Percentiles rank a stretch among this genome's conserved stretches.
phyloP scores from a whole-genome alignment of 371 early-diverging fungal genomes.

The Mortierella sp. region DNA sequence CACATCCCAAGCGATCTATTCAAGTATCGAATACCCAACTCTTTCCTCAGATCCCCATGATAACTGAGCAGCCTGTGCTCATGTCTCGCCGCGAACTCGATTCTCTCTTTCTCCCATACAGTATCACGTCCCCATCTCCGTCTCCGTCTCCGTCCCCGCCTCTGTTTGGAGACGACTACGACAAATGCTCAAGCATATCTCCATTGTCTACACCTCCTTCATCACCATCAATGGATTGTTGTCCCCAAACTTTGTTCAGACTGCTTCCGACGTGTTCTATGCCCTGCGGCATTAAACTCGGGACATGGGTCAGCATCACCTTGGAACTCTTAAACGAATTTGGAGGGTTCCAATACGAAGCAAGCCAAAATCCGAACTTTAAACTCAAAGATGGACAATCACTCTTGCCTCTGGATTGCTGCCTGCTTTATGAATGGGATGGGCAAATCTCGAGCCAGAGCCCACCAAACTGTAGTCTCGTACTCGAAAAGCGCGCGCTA shows the following conservation, averaged over 20 bases:
- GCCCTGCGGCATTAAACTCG: conserved; percentile 10
- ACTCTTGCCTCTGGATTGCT: conserved; percentile 34
- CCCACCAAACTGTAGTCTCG: conserved; percentile 1
- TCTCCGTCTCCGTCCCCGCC: conserved; percentile 5
- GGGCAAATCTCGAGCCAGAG: conserved; percentile 13
- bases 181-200: conserved; percentile 6
- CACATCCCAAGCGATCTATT: not conserved
- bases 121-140: not conserved
- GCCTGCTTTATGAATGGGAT: conserved; percentile 11
- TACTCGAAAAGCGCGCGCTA: conserved; percentile 32
- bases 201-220: conserved; percentile 14
- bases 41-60: not conserved
- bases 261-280: conserved; percentile 14
- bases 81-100: conserved; percentile 14
- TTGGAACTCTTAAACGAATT: conserved; percentile 35
- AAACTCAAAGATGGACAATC: conserved; percentile 15
- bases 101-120: not conserved
- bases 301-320: conserved; percentile 19
- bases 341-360: conserved; percentile 12
- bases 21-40: not conserved
- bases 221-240: conserved; percentile 15
- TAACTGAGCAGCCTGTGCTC: conserved; percentile 11
- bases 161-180: conserved; percentile 10
- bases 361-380: not conserved
- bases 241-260: conserved; percentile 16